Evolutionary conservation across 495 filamentous ascomycete species (phyloP), one percentile per base, ranked within the genome.

Genomic region (Filosporella fistucella): DNA sequence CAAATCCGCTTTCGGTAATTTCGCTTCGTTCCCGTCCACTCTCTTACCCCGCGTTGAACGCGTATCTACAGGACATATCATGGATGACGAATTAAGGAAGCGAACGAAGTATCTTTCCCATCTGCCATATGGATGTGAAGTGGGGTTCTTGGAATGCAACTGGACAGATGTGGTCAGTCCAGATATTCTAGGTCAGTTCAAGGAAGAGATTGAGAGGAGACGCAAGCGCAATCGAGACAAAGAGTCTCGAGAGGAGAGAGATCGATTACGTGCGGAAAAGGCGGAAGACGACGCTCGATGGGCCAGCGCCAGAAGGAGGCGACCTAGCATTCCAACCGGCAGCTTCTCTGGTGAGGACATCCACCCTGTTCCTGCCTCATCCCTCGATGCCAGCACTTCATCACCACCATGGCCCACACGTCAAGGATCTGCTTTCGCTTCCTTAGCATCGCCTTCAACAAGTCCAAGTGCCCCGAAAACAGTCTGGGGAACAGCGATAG

Each of bases 61-160:
- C 61, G 86, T 97, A 11, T 91, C 88, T 2, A 89, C 86, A 1
- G 89, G 90, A 17, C 89, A 96, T 57, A 84, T 88, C 16, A 80
- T 98, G 22, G 94, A 97, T 55, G 90, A 96, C 56, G 85, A 88
- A 22, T 68, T 96, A 26, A 80, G 93, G 30, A 88, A 86, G 64
- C 78, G 89, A 42, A 79, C 88, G 25, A 96, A 93, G 63, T 98
- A 97, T 56, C 75, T 98, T 1, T 82, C 83, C 6, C 93, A 98
- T 62, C 76, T 98, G 12, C 93, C 93, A 0, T 80, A 89, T 44
- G 93, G 93, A 2, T 96, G 91, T 64, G 88, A 96, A 51, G 88
- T 97, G 32, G 87, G 76, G 54, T 97, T 97, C 57, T 68, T 98
- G 0, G 93, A 97, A 64, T 98, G 93, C 56, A 89, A 98, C 62